Conservation (phyloP, 768 basidiomycete species). For the Termitomyces sp. region DNA sequence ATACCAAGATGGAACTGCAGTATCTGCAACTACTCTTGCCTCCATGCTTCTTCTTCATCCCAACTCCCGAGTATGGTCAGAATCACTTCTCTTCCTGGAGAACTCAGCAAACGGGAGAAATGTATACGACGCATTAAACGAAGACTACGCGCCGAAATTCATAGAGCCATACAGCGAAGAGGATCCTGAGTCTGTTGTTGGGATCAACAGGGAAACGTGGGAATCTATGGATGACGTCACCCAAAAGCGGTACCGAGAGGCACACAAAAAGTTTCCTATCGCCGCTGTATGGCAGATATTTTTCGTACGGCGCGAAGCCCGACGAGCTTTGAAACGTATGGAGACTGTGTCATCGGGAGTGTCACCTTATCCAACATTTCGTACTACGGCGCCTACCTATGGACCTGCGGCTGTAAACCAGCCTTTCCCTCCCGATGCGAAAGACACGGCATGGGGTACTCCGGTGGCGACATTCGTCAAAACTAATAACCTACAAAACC, state of each 20-base stretch:
- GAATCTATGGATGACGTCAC: not conserved
- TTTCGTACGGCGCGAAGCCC: not conserved
- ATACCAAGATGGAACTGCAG: not conserved
- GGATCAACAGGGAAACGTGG: not conserved
- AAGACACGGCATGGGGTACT: not conserved
- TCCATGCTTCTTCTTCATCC: slow-evolving; percentile 4
- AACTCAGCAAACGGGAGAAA: not conserved
- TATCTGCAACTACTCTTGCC: not conserved
- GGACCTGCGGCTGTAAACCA: not conserved
- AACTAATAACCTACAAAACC: not conserved
- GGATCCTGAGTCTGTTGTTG: not conserved
- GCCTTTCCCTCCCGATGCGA: not conserved
- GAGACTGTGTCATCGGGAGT: not conserved
- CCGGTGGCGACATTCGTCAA: not conserved
- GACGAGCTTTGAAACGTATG: slow-evolving; percentile 4
- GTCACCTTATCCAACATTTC: not conserved
- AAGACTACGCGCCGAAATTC: not conserved
- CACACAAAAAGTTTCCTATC: not conserved
- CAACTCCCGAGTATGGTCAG: not conserved
- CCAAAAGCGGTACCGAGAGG: not conserved
- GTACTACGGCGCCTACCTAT: not conserved
- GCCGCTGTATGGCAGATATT: slow-evolving; percentile 13
- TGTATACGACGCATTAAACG: not conserved
- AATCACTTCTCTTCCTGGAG: not conserved
- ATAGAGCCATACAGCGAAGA: not conserved